Conservation (phyloP, 2,329 filamentous ascomycete genomes). For the Fusarium albosuccineum region DNA sequence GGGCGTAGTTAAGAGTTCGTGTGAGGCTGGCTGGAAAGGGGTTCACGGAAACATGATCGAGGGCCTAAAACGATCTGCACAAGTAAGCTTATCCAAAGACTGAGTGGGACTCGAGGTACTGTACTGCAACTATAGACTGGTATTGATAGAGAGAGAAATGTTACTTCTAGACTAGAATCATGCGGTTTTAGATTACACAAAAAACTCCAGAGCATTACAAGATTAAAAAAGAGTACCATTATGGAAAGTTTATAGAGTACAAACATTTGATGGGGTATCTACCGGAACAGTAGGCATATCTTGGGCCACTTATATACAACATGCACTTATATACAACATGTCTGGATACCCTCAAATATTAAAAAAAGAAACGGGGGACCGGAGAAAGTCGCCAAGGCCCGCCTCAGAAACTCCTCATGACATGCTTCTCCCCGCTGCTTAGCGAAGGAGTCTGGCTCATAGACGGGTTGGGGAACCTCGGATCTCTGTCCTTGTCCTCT, state of each 20-base stretch:
- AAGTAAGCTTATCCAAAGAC: conserved; percentile 9
- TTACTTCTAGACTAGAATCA: no score
- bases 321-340: conserved; percentile 9
- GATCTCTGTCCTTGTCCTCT: conserved; percentile 40
- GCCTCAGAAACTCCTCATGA: conserved; percentile 15
- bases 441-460: conserved; percentile 42
- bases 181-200: no score
- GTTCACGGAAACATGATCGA: conserved; percentile 64
- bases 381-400: background rate
- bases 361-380: background rate
- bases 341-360: conserved; percentile 5
- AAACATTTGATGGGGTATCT: conserved; percentile 4
- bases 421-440: conserved; percentile 32
- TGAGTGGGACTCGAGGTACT: background rate
- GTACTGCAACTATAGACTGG: background rate
- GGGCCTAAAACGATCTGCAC: conserved; percentile 49
- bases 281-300: background rate
- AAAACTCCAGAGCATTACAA: background rate
- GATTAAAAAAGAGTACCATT: background rate
- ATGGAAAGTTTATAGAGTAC: background rate
- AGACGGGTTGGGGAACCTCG: conserved; percentile 34
- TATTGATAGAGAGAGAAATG: no score
- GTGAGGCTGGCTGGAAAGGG: conserved; percentile 63
- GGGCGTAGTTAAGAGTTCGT: conserved; percentile 63
- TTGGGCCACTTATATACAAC: conserved; percentile 5